Evolutionary conservation across 2,329 filamentous ascomycete genomes (phyloP), one percentile per base, ranked within the genome.

Genomic region (Colletotrichum eleusines): DNA sequence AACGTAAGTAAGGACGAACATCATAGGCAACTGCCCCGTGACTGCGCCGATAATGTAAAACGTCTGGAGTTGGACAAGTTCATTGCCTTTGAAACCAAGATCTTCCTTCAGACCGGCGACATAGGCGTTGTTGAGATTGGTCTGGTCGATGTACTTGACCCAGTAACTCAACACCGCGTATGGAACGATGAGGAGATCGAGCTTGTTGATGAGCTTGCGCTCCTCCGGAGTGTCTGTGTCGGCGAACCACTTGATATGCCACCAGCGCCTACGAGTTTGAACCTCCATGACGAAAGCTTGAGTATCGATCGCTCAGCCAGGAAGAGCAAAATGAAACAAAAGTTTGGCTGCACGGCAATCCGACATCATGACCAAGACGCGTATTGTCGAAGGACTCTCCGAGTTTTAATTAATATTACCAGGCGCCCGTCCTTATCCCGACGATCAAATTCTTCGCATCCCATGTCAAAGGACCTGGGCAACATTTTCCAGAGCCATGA

Each of bases 241-340:
- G 7, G 84, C 77, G 75, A 83, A 88, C 86, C 85, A 88, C 66
- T 84, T 80, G 66, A 82, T 75, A 9, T 82, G 76, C 68, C 79
- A 81, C 80, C 80, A 82, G 67, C 78, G 79, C 69, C 53, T 54
- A 26, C 69, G 69, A 26, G 64, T 44, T 35, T 68, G 69, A 28
- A 68, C 65, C 11, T 54, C 53, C 69, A 71, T 71, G 51, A 31
- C 38, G 23, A 9, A 16, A 20, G 20, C 5, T 7, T 16, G 20
- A 31, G 23, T 6, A 23, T 44, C 18, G 5, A 8, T 40, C 42
- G 5, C n/a, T 58, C n/a, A 31, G 31, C 26, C 55, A 16, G 14
- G 18, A 2, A 16, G 6, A 12, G 3, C 14, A 54, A 16, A 33
- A 68, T 26, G 6, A 23, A 9, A 28, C 18, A 8, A 18, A 31